Base-by-base conservation (phyloP, 129 eudicot species). In the Saposhnikovia divaricata region DNA sequence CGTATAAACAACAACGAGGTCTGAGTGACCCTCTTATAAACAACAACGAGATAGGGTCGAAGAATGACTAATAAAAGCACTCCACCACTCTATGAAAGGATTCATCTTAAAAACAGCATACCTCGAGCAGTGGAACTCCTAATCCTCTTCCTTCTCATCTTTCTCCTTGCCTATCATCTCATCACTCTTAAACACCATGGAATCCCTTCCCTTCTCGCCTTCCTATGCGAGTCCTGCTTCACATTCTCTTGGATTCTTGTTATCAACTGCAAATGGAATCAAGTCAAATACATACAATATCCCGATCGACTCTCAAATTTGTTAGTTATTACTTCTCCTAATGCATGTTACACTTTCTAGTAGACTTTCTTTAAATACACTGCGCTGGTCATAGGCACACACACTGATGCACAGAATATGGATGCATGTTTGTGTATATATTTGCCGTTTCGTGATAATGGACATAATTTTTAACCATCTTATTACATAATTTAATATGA, bases 161-260 rank as follows among this genome's bases (percentile, higher is more conserved):
- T 83, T 63, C 46, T 85, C 2, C 85, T 89, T 42, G 81, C 80
- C 37, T 89, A 89, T 80, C 87, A 90, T n/a, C 28, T 80, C 6
- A n/a, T 80, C 55, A 27, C 72, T 42, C 81, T 87, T 66, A 50
- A 80, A 73, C 78, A 85, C 75, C 86, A 84, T 48, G 85, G 82
- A 43, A 63, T 79, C 37, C 78, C 81, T 12, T 85, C 90, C 89
- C 14, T 89, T 0, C 48, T 89, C 0, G 93, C 93, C 6, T 74
- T 89, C 13, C 44, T 87, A 31, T 89, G 93, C 5, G 93, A 87
- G 82, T 85, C 79, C 5, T 87, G 88, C 86, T 89, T 89, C 66
- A 78, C 89, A 46, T 80, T 87, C 80, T 61, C 9, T 6, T 87
- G 93, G 93, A 44, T 81, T 82, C 85, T 89, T 50, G 6, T 23